phyloP scores from a whole-genome alignment of 768 basidiomycete species.

The Lentinula lateritia region DNA sequence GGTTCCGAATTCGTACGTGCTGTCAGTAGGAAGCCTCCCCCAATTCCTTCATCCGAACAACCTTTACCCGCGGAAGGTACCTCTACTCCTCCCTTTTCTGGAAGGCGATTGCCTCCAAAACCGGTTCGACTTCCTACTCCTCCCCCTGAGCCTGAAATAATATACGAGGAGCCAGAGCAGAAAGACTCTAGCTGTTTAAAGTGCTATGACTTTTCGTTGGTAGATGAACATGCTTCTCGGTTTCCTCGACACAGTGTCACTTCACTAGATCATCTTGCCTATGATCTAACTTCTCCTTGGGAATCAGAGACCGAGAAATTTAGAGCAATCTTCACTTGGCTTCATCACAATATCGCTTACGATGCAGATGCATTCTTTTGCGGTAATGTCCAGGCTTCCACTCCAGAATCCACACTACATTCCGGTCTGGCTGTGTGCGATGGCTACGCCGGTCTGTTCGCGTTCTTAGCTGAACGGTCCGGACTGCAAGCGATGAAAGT shows the following conservation, averaged over 20 bases:
- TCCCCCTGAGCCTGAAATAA: constrained; percentile 18
- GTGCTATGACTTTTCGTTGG: constrained; percentile 36
- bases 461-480: constrained; percentile 29
- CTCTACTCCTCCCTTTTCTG: constrained; percentile 12
- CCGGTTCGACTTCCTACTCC: constrained; percentile 25
- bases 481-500: constrained; percentile 36
- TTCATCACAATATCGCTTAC: constrained; percentile 39
- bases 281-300: constrained; percentile 36
- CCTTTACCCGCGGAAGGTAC: constrained; percentile 1
- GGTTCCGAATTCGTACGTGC: constrained; percentile 12
- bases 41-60: constrained; percentile 11
- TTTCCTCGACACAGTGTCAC: constrained; percentile 36
- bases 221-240: constrained; percentile 37
- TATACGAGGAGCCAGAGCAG: constrained; percentile 9
- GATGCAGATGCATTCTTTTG: constrained; percentile 38
- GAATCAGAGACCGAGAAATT: constrained; percentile 35
- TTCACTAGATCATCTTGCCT: constrained; percentile 33
- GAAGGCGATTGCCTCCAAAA: constrained; percentile 24
- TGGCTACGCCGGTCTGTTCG: constrained; percentile 42
- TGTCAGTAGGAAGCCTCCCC: constrained; percentile 29
- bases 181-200: constrained; percentile 26
- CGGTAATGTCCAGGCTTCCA: constrained; percentile 29
- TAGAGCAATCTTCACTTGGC: constrained; percentile 41
- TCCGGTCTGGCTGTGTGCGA: constrained; percentile 46
- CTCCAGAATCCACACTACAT: constrained; percentile 31